Evolutionary conservation across 768 basidiomycete species (phyloP).

Genomic region (Xerocomellus dryophilus): DNA sequence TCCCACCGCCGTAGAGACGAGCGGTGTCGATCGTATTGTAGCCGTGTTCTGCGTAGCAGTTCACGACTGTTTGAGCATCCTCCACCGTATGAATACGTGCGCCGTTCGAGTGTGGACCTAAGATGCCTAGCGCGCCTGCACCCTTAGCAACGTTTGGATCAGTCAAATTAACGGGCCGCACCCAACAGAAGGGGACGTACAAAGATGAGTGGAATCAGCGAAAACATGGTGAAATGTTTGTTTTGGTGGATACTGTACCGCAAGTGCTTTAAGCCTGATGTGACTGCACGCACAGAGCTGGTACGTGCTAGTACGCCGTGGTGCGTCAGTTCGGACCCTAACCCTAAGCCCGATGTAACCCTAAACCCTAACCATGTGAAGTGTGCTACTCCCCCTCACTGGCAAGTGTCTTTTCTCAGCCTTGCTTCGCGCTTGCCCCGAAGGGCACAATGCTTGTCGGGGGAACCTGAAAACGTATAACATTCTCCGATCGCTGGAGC

Average conservation of each 20-base stretch:
- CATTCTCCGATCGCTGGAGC: too few species aligned
- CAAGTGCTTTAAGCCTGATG: too few species aligned
- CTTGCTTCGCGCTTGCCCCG: too few species aligned
- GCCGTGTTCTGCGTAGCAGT: conserved; percentile 14
- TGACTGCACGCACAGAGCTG: too few species aligned
- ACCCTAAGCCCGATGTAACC: too few species aligned
- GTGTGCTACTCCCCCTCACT: too few species aligned
- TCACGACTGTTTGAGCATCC: conserved; percentile 13
- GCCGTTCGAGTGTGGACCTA: conserved; percentile 19
- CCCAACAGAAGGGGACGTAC: not conserved
- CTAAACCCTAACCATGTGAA: too few species aligned
- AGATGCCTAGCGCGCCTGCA: conserved; percentile 19
- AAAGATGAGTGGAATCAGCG: conserved; percentile 11
- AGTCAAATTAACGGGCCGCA: not conserved
- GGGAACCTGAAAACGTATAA: too few species aligned
- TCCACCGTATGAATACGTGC: conserved; percentile 19
- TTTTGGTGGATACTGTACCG: not conserved
- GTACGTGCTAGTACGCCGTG: too few species aligned
- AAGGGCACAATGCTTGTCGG: too few species aligned
- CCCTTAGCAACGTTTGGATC: conserved; percentile 12
- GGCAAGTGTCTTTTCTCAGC: too few species aligned
- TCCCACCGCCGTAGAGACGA: conserved; percentile 20
- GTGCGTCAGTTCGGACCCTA: too few species aligned
- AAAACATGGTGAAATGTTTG: not conserved
- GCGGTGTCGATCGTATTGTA: conserved; percentile 23